phyloP scores from a whole-genome alignment of 2,329 filamentous ascomycete species.

The Passalora sequoiae region DNA sequence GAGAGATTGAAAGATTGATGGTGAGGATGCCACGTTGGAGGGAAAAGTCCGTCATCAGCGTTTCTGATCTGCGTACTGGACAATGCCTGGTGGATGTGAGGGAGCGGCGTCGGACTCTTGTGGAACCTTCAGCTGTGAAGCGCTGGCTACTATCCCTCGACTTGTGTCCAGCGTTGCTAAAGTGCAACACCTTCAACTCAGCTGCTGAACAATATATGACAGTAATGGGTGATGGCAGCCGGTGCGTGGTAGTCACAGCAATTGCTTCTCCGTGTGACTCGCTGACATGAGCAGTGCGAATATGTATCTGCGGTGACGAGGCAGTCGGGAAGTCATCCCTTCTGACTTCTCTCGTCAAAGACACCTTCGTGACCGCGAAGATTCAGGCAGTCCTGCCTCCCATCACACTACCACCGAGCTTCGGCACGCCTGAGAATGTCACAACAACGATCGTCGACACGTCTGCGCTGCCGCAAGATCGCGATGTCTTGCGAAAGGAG shows the following conservation, averaged over 20 bases:
- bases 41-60: too few relatives aligned
- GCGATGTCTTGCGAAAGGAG: constrained; percentile 83
- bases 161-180: too few relatives aligned
- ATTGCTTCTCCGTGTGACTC: background rate
- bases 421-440: constrained; percentile 92
- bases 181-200: too few relatives aligned
- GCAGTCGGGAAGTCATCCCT: constrained; percentile 85
- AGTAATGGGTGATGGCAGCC: constrained; percentile 22
- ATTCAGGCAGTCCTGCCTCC: constrained; percentile 92
- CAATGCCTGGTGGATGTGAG: too few relatives aligned
- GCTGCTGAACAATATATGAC: too few relatives aligned
- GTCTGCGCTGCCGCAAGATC: constrained; percentile 87
- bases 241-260: constrained; percentile 5
- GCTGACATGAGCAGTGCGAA: constrained; percentile 58
- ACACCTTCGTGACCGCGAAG: constrained; percentile 91
- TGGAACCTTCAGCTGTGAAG: too few relatives aligned
- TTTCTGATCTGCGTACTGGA: too few relatives aligned
- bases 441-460: constrained; percentile 97
- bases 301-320: constrained; percentile 95
- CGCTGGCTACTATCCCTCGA: too few relatives aligned
- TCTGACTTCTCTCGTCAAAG: constrained; percentile 75
- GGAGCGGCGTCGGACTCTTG: too few relatives aligned
- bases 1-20: too few relatives aligned
- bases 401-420: constrained; percentile 88
- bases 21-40: too few relatives aligned